Evolutionary conservation across 2,329 filamentous ascomycete species (phyloP).

Genomic region (Cytospora chrysosperma): DNA sequence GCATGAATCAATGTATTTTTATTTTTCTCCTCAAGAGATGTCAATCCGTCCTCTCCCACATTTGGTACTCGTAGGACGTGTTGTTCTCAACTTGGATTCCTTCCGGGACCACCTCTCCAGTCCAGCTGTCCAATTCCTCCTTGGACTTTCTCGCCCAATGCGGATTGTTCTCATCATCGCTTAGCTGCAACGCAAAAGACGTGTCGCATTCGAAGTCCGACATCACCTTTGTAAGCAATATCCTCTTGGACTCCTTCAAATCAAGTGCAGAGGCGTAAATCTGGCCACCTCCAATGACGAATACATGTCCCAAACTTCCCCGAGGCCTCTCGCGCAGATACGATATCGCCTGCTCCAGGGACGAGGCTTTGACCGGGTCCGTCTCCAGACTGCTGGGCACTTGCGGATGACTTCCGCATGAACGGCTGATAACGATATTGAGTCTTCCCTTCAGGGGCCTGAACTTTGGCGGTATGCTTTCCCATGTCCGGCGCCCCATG

Average conservation of each 20-base stretch:
- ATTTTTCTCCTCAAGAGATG: constrained; percentile 5
- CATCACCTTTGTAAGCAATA: constrained; percentile 69
- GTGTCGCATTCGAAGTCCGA: constrained; percentile 75
- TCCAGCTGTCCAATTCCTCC: constrained; percentile 59
- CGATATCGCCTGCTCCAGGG: constrained; percentile 57
- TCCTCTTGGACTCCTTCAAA: constrained; percentile 54
- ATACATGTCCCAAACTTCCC: constrained; percentile 57
- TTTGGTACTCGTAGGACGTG: constrained; percentile 67
- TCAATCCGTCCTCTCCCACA: constrained; percentile 61
- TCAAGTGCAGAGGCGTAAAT: constrained; percentile 74
- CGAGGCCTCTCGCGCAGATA: constrained; percentile 41
- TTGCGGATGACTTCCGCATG: constrained; percentile 32
- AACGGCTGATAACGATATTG: constrained; percentile 77
- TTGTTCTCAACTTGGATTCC: constrained; percentile 62
- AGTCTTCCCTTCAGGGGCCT: constrained; percentile 76
- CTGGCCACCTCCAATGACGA: constrained; percentile 87
- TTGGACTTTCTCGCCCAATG: constrained; percentile 55
- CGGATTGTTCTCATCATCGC: constrained; percentile 31
- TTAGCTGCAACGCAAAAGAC: constrained; percentile 63
- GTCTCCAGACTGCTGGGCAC: constrained; percentile 30
- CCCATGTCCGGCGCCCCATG: constrained; percentile 98
- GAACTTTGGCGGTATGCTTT: constrained; percentile 77
- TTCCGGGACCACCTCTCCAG: constrained; percentile 61
- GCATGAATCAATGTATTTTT: constrained; percentile 1
- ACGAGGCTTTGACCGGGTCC: constrained; percentile 57